phyloP scores from a whole-genome alignment of 2,329 filamentous ascomycete genomes.

The Penicillium janthinellum region DNA sequence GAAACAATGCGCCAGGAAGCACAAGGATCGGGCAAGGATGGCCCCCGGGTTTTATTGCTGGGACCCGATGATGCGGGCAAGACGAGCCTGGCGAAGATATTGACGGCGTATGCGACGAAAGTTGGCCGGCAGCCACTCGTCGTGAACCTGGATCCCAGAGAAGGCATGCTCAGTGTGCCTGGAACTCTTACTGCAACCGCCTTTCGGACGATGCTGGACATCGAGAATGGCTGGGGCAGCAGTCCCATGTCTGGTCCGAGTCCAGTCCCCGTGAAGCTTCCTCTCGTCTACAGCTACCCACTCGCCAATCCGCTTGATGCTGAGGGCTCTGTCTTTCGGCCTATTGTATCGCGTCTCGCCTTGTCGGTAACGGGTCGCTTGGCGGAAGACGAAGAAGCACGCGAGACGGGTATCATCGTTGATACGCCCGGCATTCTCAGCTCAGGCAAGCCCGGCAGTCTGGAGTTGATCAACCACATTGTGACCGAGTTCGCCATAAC shows the following conservation, averaged over 20 bases:
- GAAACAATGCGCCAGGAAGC: constrained; percentile 70
- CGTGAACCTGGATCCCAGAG: constrained; percentile 80
- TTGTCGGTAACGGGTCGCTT: constrained; percentile 76
- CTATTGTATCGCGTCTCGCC: constrained; percentile 74
- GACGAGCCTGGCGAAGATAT: constrained; percentile 73
- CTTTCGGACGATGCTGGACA: constrained; percentile 82
- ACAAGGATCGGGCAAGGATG: constrained; percentile 53
- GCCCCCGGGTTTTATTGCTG: constrained; percentile 81
- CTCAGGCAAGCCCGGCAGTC: constrained; percentile 62
- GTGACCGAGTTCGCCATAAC: constrained; percentile 73
- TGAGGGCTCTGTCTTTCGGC: constrained; percentile 70
- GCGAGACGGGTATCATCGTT: constrained; percentile 76
- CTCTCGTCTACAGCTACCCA: constrained; percentile 88
- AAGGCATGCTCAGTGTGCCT: constrained; percentile 75
- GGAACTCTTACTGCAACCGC: constrained; percentile 85
- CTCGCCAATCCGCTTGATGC: constrained; percentile 68
- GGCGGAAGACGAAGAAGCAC: constrained; percentile 71
- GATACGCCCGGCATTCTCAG: constrained; percentile 76
- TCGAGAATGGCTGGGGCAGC: constrained; percentile 85
- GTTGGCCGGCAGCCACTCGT: constrained; percentile 74
- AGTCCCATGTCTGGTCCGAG: constrained; percentile 90
- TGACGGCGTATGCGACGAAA: constrained; percentile 78
- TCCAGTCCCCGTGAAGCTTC: constrained; percentile 84
- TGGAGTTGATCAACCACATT: constrained; percentile 81
- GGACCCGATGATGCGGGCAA: constrained; percentile 81